phyloP scores from a whole-genome alignment of 495 filamentous ascomycete species.

The Parmelia sp. region DNA sequence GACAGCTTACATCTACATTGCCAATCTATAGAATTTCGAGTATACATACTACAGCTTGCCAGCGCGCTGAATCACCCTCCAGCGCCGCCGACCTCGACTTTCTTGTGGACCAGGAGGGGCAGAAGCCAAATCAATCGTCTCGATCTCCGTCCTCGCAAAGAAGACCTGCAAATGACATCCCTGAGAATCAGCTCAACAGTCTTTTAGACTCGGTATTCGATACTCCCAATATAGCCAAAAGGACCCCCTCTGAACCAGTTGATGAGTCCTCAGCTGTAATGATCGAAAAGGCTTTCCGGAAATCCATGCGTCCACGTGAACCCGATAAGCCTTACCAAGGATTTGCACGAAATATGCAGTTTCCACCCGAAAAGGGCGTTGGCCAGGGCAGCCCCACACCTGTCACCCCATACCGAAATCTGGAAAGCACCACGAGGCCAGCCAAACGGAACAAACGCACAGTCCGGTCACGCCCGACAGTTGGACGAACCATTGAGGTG shows the following conservation, averaged over 20 bases:
- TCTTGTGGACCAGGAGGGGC: background rate
- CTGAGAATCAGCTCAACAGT: slow-evolving; percentile 1
- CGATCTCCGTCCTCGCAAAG: background rate
- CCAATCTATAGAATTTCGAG: background rate
- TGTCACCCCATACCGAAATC: background rate
- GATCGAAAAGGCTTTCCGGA: background rate
- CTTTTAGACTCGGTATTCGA: background rate
- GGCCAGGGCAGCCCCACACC: background rate
- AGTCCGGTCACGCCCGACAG: slow-evolving; percentile 31
- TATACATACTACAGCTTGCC: slow-evolving; percentile 3
- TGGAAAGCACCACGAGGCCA: background rate
- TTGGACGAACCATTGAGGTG: slow-evolving; percentile 55
- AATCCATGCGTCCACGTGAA: background rate
- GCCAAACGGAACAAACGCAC: slow-evolving; percentile 23
- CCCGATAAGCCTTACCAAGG: background rate
- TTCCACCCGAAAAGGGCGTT: background rate
- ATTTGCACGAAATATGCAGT: slow-evolving; percentile 12
- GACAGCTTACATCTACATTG: background rate
- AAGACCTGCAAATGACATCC: background rate
- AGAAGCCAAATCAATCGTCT: background rate
- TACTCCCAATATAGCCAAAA: background rate
- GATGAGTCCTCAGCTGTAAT: slow-evolving; percentile 1
- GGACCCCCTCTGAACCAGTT: background rate
- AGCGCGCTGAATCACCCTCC: background rate
- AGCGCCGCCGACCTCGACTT: background rate